Evolutionary conservation across 495 filamentous ascomycete species (phyloP).

Genomic region (Darksidea phi): DNA sequence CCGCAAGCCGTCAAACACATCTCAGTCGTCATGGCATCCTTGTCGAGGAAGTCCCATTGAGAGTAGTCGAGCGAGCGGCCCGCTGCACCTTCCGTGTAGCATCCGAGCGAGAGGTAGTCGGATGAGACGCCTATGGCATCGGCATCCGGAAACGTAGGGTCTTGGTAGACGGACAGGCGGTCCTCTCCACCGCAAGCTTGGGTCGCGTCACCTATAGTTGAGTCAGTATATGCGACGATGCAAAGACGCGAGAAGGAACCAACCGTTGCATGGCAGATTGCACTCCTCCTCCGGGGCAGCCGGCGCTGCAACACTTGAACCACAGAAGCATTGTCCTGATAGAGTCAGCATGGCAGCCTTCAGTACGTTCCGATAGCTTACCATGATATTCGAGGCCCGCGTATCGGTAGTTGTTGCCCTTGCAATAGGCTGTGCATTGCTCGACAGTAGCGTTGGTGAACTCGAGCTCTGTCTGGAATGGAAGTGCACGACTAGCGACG

Average conservation of each 20-base stretch:
- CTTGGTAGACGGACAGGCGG: conserved; percentile 51
- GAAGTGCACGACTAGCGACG: conserved; percentile 43
- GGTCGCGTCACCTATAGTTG: conserved; percentile 35
- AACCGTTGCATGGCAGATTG: conserved; percentile 49
- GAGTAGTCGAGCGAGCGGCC: conserved; percentile 53
- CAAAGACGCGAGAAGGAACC: neutral
- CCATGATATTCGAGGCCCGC: conserved; percentile 57
- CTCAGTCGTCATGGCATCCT: conserved; percentile 46
- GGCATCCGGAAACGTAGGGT: conserved; percentile 52
- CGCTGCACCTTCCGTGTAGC: conserved; percentile 54
- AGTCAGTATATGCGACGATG: neutral
- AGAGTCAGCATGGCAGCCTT: neutral
- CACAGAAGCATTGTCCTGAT: conserved; percentile 52
- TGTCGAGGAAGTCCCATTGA: conserved; percentile 43
- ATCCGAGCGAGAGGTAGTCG: conserved; percentile 55
- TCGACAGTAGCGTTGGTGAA: conserved; percentile 52
- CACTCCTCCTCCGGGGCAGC: conserved; percentile 45
- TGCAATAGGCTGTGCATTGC: conserved; percentile 53
- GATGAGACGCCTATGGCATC: conserved; percentile 42
- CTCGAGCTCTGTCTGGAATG: conserved; percentile 43
- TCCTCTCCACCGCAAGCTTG: conserved; percentile 52
- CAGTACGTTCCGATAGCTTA: neutral
- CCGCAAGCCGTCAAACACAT: conserved; percentile 32
- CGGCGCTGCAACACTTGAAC: conserved; percentile 43
- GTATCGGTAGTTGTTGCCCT: conserved; percentile 55